These are phyloP conservation scores for Dictyostelium gargantuum DNA, from an alignment of 208 protist genomes.

Conservation along the genomic window DNA sequence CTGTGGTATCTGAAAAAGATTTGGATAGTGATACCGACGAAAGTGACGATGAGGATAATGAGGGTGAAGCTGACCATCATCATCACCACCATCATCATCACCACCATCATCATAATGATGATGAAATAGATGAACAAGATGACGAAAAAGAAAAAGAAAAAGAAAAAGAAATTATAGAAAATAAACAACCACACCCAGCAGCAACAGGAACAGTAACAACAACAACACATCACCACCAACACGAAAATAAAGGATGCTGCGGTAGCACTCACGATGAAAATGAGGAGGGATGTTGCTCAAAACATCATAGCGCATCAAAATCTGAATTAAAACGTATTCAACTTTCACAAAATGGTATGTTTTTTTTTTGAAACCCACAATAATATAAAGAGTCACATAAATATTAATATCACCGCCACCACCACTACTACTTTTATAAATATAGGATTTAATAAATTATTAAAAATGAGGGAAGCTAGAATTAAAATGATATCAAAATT, in stretches of 20 bases:
- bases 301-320: not conserved
- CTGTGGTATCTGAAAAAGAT: slow-evolving; percentile 39
- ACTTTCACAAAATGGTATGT: not conserved
- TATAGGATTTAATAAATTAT: not conserved
- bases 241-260: not conserved
- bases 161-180: no score
- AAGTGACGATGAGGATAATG: not conserved
- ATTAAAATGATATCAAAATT: slow-evolving; percentile 26
- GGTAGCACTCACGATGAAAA: not conserved
- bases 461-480: slow-evolving; percentile 53
- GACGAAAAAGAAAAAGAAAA: not conserved
- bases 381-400: no score
- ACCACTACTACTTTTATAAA: not conserved
- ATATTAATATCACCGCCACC: no score
- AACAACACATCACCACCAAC: not conserved
- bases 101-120: not conserved
- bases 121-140: not conserved
- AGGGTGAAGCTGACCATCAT: not conserved
- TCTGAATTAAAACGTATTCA: not conserved
- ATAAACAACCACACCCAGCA: no score
- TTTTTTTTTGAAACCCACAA: not conserved
- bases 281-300: not conserved
- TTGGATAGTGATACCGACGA: not conserved
- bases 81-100: not conserved
- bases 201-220: not conserved